Evolutionary conservation across 2,329 filamentous ascomycete species (phyloP).

Genomic region (Neofusicoccum kwambonambiense): DNA sequence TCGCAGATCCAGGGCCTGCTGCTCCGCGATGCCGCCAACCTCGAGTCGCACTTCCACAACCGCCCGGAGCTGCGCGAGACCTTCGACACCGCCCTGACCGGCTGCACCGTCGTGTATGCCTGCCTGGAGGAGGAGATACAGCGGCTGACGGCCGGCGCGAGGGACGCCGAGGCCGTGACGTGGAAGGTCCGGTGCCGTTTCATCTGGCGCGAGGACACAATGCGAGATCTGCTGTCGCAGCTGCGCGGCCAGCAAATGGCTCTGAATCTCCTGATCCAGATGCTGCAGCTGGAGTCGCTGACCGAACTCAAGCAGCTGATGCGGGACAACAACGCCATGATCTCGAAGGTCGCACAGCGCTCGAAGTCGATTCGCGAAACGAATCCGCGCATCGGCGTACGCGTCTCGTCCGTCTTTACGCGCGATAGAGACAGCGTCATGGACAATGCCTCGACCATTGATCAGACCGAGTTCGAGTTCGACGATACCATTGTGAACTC

Average conservation of each 20-base stretch:
- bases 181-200: slow-evolving; percentile 30
- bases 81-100: slow-evolving; percentile 33
- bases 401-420: slow-evolving; percentile 29
- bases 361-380: slow-evolving; percentile 28
- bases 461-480: slow-evolving; percentile 30
- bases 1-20: slow-evolving; percentile 33
- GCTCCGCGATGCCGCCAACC: slow-evolving; percentile 24
- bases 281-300: slow-evolving; percentile 36
- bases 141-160: slow-evolving; percentile 25
- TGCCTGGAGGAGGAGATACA: slow-evolving; percentile 34
- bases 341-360: slow-evolving; percentile 29
- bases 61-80: slow-evolving; percentile 33
- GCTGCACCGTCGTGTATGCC: slow-evolving; percentile 33
- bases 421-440: slow-evolving; percentile 18
- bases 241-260: slow-evolving; percentile 35
- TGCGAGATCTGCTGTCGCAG: slow-evolving; percentile 34
- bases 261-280: slow-evolving; percentile 33
- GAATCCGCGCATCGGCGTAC: slow-evolving; percentile 26
- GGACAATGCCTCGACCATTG: slow-evolving; percentile 23
- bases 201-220: slow-evolving; percentile 34
- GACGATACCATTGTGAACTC: slow-evolving; percentile 34
- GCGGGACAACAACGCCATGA: slow-evolving; percentile 28
- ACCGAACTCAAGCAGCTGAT: slow-evolving; percentile 32
- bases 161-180: slow-evolving; percentile 24
- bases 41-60: slow-evolving; percentile 21